Conservation (phyloP, 208 protist genomes). For the Trypanosoma grayi region DNA sequence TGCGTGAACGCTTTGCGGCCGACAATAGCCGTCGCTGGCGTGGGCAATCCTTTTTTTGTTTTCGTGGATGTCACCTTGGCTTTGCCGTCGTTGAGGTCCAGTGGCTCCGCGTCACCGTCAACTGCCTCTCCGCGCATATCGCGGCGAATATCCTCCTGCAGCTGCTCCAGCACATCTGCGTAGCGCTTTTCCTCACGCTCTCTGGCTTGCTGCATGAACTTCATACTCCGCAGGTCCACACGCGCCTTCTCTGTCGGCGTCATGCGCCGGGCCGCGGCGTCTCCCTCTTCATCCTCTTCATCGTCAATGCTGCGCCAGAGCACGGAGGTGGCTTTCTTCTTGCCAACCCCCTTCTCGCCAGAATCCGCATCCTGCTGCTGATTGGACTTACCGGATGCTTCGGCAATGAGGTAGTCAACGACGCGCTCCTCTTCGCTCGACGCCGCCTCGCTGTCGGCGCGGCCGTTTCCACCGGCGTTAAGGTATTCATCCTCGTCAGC, state of each 20-base stretch:
- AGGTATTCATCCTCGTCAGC: slow-evolving; percentile 78
- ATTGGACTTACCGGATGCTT: slow-evolving; percentile 15
- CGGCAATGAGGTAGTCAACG: slow-evolving; percentile 75
- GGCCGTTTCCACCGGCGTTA: slow-evolving; percentile 34
- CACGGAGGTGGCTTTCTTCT: slow-evolving; percentile 40
- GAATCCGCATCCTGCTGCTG: slow-evolving; percentile 2
- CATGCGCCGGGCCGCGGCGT: slow-evolving; percentile 14
- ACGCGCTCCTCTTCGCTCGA: slow-evolving; percentile 79
- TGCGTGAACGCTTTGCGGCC: slow-evolving; percentile 4
- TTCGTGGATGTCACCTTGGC: not conserved
- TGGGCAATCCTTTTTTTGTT: not conserved
- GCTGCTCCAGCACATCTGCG: slow-evolving; percentile 43
- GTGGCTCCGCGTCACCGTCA: slow-evolving; percentile 14
- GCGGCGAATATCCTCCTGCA: slow-evolving; percentile 52
- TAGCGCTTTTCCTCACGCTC: slow-evolving; percentile 65
- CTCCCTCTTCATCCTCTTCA: slow-evolving; percentile 20
- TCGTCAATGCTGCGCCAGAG: slow-evolving; percentile 49
- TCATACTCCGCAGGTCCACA: slow-evolving; percentile 66
- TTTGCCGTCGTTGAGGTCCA: slow-evolving; percentile 7
- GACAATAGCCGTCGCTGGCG: not conserved
- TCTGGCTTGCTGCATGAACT: slow-evolving; percentile 84
- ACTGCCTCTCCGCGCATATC: slow-evolving; percentile 28
- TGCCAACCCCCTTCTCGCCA: not conserved
- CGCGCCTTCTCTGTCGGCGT: slow-evolving; percentile 66
- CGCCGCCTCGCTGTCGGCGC: slow-evolving; percentile 22